A percentile compares a stretch with the other conserved stretches of the same genome.
Evolutionary conservation across 1,139 yeast genomes (phyloP).

Genomic region (Taiozyma sp.): DNA sequence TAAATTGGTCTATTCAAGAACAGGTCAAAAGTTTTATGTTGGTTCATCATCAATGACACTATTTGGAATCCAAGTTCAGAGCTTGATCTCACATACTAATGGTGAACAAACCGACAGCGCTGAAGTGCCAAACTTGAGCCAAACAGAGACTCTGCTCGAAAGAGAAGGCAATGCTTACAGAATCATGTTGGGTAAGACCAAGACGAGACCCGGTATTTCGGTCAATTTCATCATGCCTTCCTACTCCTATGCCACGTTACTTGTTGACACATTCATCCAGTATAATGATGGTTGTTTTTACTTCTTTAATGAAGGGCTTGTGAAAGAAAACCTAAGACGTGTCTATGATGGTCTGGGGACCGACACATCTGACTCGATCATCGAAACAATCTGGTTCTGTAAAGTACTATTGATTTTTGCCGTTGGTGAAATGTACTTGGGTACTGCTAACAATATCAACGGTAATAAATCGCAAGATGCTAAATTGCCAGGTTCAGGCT

Average conservation of each 20-base stretch:
- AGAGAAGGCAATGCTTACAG: constrained; percentile 74
- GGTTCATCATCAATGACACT: constrained; percentile 82
- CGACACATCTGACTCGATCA: constrained; percentile 45
- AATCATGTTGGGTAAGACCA: constrained; percentile 63
- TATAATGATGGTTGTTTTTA: constrained; percentile 85
- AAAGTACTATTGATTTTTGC: constrained; percentile 73
- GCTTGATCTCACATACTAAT: constrained; percentile 28
- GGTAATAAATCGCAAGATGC: constrained; percentile 32
- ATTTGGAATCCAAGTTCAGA: constrained; percentile 72
- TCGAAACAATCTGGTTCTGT: constrained; percentile 80
- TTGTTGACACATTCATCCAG: constrained; percentile 72
- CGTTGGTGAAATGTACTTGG: constrained; percentile 80
- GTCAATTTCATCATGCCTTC: constrained; percentile 72
- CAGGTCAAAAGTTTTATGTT: constrained; percentile 70
- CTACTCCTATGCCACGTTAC: constrained; percentile 68
- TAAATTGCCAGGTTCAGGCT: constrained; percentile 71
- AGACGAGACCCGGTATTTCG: constrained; percentile 61
- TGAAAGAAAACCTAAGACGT: constrained; percentile 58
- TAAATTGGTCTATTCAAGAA: constrained; percentile 62
- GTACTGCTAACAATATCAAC: constrained; percentile 52
- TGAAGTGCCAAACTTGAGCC: constrained; percentile 12
- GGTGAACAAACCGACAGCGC: constrained; percentile 9
- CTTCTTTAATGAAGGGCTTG: constrained; percentile 78
- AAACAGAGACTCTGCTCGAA: constrained; percentile 45
- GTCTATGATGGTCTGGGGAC: constrained; percentile 40